phyloP scores from a whole-genome alignment of 768 basidiomycete genomes.

The Kwoniella dendrophila region DNA sequence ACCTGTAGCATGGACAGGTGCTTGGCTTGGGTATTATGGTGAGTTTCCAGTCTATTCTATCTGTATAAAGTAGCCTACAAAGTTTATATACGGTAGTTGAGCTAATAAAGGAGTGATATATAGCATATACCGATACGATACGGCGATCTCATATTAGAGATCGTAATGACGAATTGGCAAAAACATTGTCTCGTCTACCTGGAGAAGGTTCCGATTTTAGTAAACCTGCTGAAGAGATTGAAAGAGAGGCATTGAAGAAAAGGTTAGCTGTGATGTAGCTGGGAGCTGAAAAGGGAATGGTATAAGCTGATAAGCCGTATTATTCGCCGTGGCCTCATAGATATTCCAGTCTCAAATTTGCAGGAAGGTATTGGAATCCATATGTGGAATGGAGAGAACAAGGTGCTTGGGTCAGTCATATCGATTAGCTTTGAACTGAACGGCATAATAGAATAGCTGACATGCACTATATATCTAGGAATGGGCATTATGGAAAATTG shows the following conservation, averaged over 20 bases:
- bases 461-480: constrained; percentile 24
- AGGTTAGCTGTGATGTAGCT: constrained; percentile 20
- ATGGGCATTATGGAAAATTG: constrained; percentile 49
- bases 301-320: not conserved
- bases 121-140: constrained; percentile 49
- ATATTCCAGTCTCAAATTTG: constrained; percentile 42
- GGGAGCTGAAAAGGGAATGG: not conserved
- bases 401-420: constrained; percentile 41
- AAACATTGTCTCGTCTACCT: constrained; percentile 25
- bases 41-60: not conserved
- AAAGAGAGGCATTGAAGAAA: constrained; percentile 47
- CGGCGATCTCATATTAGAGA: constrained; percentile 41
- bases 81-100: no score
- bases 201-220: constrained; percentile 25
- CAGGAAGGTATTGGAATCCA: constrained; percentile 50
- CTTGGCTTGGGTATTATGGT: constrained; percentile 48
- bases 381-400: constrained; percentile 51
- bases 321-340: no score
- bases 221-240: constrained; percentile 37
- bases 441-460: not conserved
- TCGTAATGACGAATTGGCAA: constrained; percentile 21
- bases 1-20: constrained; percentile 44
- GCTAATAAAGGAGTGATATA: not conserved
- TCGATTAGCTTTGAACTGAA: not conserved
- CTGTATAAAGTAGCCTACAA: not conserved